These are phyloP conservation scores for Terfezia boudieri DNA, from an alignment of 495 filamentous ascomycete genomes.

Conservation along the genomic window DNA sequence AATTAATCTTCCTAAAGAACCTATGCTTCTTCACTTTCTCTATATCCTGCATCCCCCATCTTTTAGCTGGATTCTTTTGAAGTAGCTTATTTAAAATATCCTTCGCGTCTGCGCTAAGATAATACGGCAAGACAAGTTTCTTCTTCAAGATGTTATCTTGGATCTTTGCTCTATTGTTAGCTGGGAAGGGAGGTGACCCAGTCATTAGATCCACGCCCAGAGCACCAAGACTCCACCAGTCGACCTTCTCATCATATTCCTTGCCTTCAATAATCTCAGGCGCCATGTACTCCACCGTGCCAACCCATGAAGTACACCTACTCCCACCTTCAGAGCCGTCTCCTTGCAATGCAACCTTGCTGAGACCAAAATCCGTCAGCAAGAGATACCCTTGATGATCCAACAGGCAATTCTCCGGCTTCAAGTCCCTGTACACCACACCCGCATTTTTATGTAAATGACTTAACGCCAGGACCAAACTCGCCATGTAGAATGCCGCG, in stretches of 20 bases:
- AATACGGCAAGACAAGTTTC: conserved; percentile 72
- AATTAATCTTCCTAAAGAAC: conserved; percentile 93
- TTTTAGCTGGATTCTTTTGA: conserved; percentile 73
- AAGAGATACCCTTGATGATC: conserved; percentile 81
- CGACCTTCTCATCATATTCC: conserved; percentile 76
- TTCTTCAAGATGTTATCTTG: conserved; percentile 81
- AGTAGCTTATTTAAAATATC: conserved; percentile 74
- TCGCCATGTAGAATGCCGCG: conserved; percentile 92
- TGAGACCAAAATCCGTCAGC: conserved; percentile 88
- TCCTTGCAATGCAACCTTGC: conserved; percentile 64
- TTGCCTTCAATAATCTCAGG: conserved; percentile 74
- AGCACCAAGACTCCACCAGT: conserved; percentile 96
- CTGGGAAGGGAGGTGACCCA: conserved; percentile 70
- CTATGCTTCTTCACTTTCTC: conserved; percentile 72
- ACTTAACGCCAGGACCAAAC: conserved; percentile 82
- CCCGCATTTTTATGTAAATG: conserved; percentile 81
- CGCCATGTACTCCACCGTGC: conserved; percentile 96
- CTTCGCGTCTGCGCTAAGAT: conserved; percentile 69
- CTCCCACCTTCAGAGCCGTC: conserved; percentile 24
- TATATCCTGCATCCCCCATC: conserved; percentile 66
- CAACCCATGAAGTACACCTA: conserved; percentile 65
- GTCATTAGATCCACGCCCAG: conserved; percentile 81
- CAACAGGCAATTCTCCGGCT: conserved; percentile 92
- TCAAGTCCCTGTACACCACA: conserved; percentile 89
- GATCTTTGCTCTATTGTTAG: conserved; percentile 74